phyloP scores from a whole-genome alignment of 805 yeast genomes.

The Wickerhamiella galacta region DNA sequence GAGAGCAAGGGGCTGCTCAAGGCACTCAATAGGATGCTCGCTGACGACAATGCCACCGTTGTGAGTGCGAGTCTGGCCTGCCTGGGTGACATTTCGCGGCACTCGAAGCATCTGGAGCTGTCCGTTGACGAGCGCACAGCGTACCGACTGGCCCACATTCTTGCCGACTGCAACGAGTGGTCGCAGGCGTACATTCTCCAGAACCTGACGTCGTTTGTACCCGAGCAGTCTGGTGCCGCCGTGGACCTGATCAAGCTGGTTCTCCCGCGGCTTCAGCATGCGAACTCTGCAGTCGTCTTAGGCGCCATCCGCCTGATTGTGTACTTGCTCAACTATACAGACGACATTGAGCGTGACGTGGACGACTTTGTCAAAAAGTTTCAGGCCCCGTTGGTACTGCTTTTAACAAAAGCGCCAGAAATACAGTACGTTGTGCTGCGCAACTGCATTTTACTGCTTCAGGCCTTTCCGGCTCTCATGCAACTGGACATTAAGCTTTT shows the following conservation, averaged over 20 bases:
- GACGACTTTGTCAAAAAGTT: slow-evolving; percentile 40
- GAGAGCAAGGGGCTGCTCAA: slow-evolving; percentile 29
- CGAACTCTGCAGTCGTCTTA: slow-evolving; percentile 63
- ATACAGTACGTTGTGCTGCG: slow-evolving; percentile 68
- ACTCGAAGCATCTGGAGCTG: slow-evolving; percentile 32
- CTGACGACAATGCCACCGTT: slow-evolving; percentile 42
- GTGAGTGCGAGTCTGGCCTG: slow-evolving; percentile 60
- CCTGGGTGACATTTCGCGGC: slow-evolving; percentile 45
- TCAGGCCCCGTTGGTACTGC: slow-evolving; percentile 40
- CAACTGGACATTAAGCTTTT: slow-evolving; percentile 57
- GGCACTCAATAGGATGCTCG: slow-evolving; percentile 34
- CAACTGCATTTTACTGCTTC: slow-evolving; percentile 56
- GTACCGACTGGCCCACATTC: slow-evolving; percentile 24
- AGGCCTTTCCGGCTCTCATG: slow-evolving; percentile 5
- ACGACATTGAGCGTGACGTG: slow-evolving; percentile 35
- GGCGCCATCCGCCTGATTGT: slow-evolving; percentile 58
- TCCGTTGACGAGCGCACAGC: slow-evolving; percentile 37
- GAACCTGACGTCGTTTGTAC: slow-evolving; percentile 51
- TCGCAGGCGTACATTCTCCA: slow-evolving; percentile 50
- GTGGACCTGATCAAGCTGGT: slow-evolving; percentile 43
- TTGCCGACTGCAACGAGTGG: slow-evolving; percentile 43
- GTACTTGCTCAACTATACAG: slow-evolving; percentile 57
- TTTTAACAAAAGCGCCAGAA: slow-evolving; percentile 64
- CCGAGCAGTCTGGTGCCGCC: slow-evolving; percentile 53
- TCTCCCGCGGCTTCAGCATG: slow-evolving; percentile 61